Evolutionary conservation across 257 asterid genomes (phyloP).

Genomic region (Solanum appendiculatum): DNA sequence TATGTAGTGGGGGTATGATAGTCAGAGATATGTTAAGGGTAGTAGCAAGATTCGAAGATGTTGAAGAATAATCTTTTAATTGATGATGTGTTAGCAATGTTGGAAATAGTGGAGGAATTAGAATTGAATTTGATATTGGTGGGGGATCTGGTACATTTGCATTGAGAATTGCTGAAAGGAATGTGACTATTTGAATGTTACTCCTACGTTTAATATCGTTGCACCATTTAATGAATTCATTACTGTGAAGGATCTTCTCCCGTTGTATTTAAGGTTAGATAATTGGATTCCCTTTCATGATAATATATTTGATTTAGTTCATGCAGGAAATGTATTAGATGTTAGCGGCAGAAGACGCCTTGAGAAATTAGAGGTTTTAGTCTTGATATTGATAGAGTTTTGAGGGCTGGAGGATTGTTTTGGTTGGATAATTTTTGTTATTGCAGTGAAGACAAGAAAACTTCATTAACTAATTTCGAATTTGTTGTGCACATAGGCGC

Average conservation of each 20-base stretch:
- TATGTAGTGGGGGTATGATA: constrained; percentile 6
- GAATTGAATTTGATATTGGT: no score
- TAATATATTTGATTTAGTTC: constrained; percentile 19
- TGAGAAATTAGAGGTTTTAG: constrained; percentile 15
- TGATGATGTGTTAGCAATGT: no score
- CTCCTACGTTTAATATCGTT: constrained; percentile 15
- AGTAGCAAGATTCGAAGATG: no score
- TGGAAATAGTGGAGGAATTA: no score
- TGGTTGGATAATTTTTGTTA: neutral
- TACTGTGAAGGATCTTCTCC: constrained; percentile 13
- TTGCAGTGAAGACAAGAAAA: neutral
- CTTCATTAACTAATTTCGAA: no score
- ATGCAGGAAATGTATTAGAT: constrained; percentile 5
- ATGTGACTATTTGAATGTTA: constrained; percentile 9
- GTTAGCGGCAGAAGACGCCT: neutral
- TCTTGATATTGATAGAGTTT: constrained; percentile 17
- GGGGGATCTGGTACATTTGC: constrained; percentile 16
- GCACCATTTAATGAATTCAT: constrained; percentile 22
- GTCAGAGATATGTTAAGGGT: no score
- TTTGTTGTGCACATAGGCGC: neutral
- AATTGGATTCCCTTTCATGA: constrained; percentile 14
- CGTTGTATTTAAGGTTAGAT: constrained; percentile 17
- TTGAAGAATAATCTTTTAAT: no score
- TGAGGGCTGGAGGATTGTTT: neutral
- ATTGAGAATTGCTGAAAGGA: constrained; percentile 19